phyloP scores from a whole-genome alignment of 257 asterid genomes.

The Fraxinus anomala region DNA sequence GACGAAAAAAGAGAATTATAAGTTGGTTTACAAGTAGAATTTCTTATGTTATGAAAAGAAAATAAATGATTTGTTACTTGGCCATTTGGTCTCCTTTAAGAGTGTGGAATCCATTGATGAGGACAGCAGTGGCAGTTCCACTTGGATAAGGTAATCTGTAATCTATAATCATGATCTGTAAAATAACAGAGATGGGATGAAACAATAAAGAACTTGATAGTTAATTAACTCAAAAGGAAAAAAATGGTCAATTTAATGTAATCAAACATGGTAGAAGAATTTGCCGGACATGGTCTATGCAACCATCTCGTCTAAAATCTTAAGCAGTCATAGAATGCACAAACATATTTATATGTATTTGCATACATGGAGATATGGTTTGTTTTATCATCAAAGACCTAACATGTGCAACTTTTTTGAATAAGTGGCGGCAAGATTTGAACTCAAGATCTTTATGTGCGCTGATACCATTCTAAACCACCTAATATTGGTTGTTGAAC shows the following conservation, averaged over 20 bases:
- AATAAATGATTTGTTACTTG: conserved; percentile 26
- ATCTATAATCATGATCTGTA: conserved; percentile 67
- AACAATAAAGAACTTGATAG: neutral
- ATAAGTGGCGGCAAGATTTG: neutral
- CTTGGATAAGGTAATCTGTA: conserved; percentile 55
- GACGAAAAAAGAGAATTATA: neutral
- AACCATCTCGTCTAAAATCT: neutral
- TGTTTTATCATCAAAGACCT: neutral
- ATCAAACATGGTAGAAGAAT: neutral
- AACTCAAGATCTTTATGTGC: no score
- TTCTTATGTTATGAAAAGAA: neutral
- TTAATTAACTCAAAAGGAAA: neutral
- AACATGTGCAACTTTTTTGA: neutral
- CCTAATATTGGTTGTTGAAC: neutral
- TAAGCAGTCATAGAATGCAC: neutral
- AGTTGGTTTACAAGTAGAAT: neutral
- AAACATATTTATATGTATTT: neutral
- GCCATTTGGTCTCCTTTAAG: conserved; percentile 46
- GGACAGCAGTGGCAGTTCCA: conserved; percentile 62
- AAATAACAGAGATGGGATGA: neutral
- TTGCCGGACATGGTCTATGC: neutral
- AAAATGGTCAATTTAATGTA: neutral
- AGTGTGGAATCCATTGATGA: conserved; percentile 58
- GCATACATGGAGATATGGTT: neutral
- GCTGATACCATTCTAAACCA: neutral